Conservation (phyloP, 129 eudicot genomes). For the Flaveria linearis region DNA sequence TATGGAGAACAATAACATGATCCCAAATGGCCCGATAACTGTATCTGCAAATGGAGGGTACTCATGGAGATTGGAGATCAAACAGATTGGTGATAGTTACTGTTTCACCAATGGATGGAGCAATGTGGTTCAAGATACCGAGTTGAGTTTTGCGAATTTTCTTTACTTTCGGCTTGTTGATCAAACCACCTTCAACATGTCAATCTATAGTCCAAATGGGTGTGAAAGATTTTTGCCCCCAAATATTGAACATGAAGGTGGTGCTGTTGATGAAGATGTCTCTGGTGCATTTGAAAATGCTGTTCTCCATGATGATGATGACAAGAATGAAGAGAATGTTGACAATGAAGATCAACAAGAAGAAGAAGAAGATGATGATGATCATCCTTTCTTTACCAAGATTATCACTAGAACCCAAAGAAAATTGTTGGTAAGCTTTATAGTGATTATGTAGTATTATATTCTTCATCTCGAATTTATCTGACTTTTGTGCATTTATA, state of each 20-base stretch:
- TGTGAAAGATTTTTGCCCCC: constrained; percentile 4
- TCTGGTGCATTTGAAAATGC: not conserved
- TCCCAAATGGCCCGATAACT: constrained; percentile 11
- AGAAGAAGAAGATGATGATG: constrained; percentile 2
- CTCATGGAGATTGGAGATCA: constrained; percentile 20
- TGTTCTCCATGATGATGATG: not conserved
- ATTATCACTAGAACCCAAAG: not conserved
- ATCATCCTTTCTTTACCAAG: constrained; percentile 17
- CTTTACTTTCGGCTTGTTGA: constrained; percentile 18
- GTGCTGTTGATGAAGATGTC: not conserved
- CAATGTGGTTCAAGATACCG: constrained; percentile 12
- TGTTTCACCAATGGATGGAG: constrained; percentile 25
- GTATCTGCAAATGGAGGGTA: constrained; percentile 18
- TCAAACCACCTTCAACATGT: constrained; percentile 12
- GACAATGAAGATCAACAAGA: constrained; percentile 9
- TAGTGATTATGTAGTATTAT: not conserved
- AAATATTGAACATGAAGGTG: not conserved
- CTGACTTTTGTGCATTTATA: too few species aligned
- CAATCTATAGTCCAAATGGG: constrained; percentile 18
- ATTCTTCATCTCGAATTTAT: too few species aligned
- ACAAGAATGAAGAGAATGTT: not conserved
- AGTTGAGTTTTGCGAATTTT: constrained; percentile 30
- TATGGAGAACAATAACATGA: constrained; percentile 20
- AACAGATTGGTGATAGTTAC: not conserved
- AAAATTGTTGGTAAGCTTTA: not conserved